Base-by-base conservation (phyloP, 306 rosid genomes). In the Prunus kanzakura region DNA sequence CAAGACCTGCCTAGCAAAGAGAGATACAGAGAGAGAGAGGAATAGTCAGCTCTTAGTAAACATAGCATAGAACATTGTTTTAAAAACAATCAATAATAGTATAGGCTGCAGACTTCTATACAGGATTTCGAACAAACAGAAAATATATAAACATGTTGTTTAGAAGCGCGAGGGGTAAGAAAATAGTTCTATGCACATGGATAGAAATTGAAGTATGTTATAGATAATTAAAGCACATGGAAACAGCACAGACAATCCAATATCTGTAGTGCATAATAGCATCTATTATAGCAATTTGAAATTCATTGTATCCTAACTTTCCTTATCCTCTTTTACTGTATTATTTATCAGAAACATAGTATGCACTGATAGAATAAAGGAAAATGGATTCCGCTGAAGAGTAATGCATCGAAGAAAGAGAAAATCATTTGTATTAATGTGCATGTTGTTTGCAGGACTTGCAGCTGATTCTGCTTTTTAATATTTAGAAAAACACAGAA, bases 1-100 rank as follows among this genome's bases (percentile, higher is more conserved):
- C 98, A 76, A 94, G 98, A 76, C 97, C 98, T 71, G 98, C 98
- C 97, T 94, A 85, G 81, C 43, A 6, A 38, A 7, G 9, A 38
- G 43, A 38, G 43, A 6, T 38, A 62, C 20, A 57, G 71, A 50
- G 35, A 67, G 73, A 23, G 25, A 85, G 78, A 86, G 68, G 77
- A 84, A 83, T 47, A 77, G 78, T 84, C 61, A 78, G 54, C 62
- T 69, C 64, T 29, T 18, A 58, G 16, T 11, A 8, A 32, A 22
- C 54, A 51, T 7, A 22, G 49, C 27, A 62, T 27, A 60, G 16
- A 67, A 35, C 25, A n/a, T n/a, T n/a, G n/a, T n/a, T n/a, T n/a
- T n/a, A n/a, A n/a, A n/a, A n/a, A 12, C 22, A 76, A 58, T 35
- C 57, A 56, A 45, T 1, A 46, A 16, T 43, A 5, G 62, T 54